A percentile compares a stretch with the other conserved stretches of the same genome.
Conservation (phyloP, 345 rosid species). For the Raphanus raphanistrum region DNA sequence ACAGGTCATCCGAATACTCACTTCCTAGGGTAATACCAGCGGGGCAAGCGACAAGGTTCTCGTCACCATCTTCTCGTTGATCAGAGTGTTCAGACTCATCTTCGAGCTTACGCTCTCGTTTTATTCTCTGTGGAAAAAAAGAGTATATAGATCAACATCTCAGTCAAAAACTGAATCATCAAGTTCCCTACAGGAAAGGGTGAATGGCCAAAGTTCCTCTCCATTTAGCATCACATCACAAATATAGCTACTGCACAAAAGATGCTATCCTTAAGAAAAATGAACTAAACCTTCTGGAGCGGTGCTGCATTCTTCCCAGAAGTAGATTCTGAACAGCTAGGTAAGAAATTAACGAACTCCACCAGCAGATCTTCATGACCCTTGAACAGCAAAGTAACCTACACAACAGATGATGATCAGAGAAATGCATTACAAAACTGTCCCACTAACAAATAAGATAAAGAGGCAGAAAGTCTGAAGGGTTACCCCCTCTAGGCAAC, state of each 20-base stretch:
- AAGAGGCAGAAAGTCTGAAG: conserved; percentile 8
- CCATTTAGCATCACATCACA: conserved; percentile 4
- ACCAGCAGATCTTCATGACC: conserved; percentile 79
- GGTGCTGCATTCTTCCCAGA: conserved; percentile 53
- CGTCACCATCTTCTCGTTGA: conserved; percentile 69
- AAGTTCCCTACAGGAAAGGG: conserved; percentile 49
- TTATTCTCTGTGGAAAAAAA: conserved; percentile 58
- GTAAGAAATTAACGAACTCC: conserved; percentile 85
- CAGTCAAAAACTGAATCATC: conserved; percentile 57
- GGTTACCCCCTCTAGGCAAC: conserved; percentile 4
- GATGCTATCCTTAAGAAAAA: conserved; percentile 13
- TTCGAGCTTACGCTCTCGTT: conserved; percentile 44
- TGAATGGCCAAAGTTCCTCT: conserved; percentile 27
- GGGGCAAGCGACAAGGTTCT: conserved; percentile 53
- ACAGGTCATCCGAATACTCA: conserved; percentile 44
- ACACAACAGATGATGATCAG: conserved; percentile 29
- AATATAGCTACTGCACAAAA: background rate
- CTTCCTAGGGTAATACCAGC: conserved; percentile 65
- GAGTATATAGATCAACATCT: conserved; percentile 57
- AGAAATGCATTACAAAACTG: conserved; percentile 1
- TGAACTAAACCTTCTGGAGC: conserved; percentile 61
- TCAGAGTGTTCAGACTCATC: conserved; percentile 56
- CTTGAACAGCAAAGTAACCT: conserved; percentile 80
- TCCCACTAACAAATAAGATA: conserved; percentile 11
- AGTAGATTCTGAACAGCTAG: conserved; percentile 52